Evolutionary conservation across 192 early-diverging fungal species (phyloP), one percentile per base, ranked within the genome.

Genomic region (Phlyctochytrium planicorne): DNA sequence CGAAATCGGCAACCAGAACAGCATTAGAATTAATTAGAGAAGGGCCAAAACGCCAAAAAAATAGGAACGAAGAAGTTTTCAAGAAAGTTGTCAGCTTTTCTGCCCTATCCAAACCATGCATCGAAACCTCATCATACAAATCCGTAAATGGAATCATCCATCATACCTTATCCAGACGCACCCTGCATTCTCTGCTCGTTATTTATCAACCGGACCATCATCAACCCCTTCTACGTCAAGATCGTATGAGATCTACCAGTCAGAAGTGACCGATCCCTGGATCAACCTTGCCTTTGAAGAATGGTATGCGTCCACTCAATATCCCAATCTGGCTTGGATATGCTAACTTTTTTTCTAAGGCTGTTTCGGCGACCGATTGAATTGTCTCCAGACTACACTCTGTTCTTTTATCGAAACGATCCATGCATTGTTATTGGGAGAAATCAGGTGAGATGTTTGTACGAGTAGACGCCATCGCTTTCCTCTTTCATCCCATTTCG

Each of bases 371-470:
- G 84, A 37, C 86, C 88, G 14, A 83, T 89, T 1, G 27, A 25
- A 77, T 30, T 31, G 3, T 80, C 90, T 73, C 81, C 92, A 16
- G 78, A 69, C 33, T 78, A 90, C 52, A 80, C 93, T 34, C 78
- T 98, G 4, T 93, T 89, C 60, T 86, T 99, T 31, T 99, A 91
- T 84, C 88, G 94, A 53, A 99, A 98, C 78, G 75, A 73, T 16
- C 80, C 84, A 40, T 91, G 92, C 61, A 91, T 98, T 1, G 91
- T 99, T 34, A 87, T 99, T 73, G 97, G 97, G 2, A 83, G 94
- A 56, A 99, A 99, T 74, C 97, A 98, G 67, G 70, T 78, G 29
- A 0, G 62, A 56, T 2, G 29, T 20, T 0, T 32, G 37, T 24
- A 0, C 30, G 33, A 52, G 29, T n/a, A 53, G 2, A 50, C 47